A percentile compares a stretch with the other conserved stretches of the same genome.
These are phyloP conservation scores for Astrephomene gubernaculifera DNA, from an alignment of 139 green algal species.

Conservation along the genomic window DNA sequence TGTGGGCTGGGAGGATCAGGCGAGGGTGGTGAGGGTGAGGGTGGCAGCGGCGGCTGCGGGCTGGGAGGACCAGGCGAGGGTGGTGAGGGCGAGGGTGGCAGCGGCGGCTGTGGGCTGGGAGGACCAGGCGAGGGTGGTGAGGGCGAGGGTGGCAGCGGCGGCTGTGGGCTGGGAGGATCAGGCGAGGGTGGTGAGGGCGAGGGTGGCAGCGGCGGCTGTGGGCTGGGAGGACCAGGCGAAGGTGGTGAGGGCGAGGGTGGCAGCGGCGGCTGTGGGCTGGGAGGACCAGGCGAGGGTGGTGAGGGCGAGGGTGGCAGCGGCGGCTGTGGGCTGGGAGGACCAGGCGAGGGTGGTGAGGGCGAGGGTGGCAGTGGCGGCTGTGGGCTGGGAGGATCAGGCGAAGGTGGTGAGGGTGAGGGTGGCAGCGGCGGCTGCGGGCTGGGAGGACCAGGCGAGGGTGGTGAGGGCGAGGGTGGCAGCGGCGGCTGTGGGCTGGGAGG, in stretches of 20 bases:
- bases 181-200: neutral
- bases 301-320: neutral
- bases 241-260: neutral
- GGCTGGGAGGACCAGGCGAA: neutral
- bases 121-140: neutral
- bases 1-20: neutral
- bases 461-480: neutral
- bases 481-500: neutral
- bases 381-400: neutral
- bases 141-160: neutral
- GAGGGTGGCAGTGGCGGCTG: neutral
- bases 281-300: neutral
- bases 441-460: neutral
- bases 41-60: neutral
- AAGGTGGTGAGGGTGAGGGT: neutral
- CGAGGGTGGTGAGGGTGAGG: neutral
- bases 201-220: neutral
- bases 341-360: neutral
- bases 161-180: neutral
- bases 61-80: neutral
- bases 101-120: neutral
- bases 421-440: neutral
- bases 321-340: neutral
- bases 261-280: neutral
- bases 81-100: neutral